A percentile compares a stretch with the other conserved stretches of the same genome.
Conservation (phyloP, 2,329 filamentous ascomycete genomes). For the Bipolaris victoriae region DNA sequence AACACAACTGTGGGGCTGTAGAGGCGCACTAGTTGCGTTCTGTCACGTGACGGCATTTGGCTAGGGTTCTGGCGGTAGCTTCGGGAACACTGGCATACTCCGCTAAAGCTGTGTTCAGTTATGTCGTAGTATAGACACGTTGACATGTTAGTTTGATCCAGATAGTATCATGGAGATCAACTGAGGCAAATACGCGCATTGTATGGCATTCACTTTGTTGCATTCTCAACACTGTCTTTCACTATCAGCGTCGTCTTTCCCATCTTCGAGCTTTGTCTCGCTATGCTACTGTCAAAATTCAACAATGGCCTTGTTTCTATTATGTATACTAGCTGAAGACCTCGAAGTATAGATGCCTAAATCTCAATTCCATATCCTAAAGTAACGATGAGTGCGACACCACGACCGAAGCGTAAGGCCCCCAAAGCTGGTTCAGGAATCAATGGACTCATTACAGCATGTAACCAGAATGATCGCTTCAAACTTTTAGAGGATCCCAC, state of each 20-base stretch:
- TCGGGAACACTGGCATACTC: no score
- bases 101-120: no score
- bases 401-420: constrained; percentile 9
- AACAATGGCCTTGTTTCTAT: constrained; percentile 16
- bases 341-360: background rate
- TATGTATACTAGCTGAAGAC: constrained; percentile 8
- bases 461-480: constrained; percentile 41
- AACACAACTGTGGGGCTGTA: constrained; percentile 1
- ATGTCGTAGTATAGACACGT: no score
- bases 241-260: background rate
- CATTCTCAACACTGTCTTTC: background rate
- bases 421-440: constrained; percentile 13
- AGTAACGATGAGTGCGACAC: constrained; percentile 12
- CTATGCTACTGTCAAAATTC: constrained; percentile 8
- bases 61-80: background rate
- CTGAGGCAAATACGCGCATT: background rate
- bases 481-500: constrained; percentile 36
- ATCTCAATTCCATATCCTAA: background rate
- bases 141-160: no score
- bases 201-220: constrained; percentile 16
- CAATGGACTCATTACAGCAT: constrained; percentile 28
- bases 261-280: constrained; percentile 21
- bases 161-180: no score
- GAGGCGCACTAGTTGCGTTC: background rate
- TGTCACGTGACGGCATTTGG: background rate